phyloP scores from a whole-genome alignment of 345 rosid species.

The Schrenkiella parvula region DNA sequence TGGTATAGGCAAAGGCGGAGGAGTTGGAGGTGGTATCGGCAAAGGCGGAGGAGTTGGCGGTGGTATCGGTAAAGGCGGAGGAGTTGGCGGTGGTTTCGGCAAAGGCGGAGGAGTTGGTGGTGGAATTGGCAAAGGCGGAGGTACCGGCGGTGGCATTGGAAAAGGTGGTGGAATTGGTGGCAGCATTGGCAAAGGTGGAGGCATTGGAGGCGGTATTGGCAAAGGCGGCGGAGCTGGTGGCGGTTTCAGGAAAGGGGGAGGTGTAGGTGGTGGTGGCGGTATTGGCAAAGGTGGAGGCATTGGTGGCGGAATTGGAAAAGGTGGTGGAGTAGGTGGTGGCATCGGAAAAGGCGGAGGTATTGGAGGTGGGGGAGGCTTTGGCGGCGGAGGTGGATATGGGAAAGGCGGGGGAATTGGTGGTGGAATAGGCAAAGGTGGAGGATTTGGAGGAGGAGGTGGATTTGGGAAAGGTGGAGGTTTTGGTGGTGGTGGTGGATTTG shows the following conservation, averaged over 20 bases:
- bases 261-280: background rate
- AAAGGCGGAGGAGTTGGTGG: slow-evolving; percentile 19
- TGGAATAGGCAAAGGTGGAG: slow-evolving; percentile 25
- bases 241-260: background rate
- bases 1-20: background rate
- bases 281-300: slow-evolving; percentile 1
- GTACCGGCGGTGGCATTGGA: background rate
- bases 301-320: background rate
- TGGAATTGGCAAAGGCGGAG: slow-evolving; percentile 15
- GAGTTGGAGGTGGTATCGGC: background rate
- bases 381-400: slow-evolving; percentile 24
- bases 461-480: slow-evolving; percentile 6
- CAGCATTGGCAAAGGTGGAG: background rate
- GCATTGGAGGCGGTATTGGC: background rate
- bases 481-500: slow-evolving; percentile 18
- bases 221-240: background rate
- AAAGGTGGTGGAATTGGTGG: background rate
- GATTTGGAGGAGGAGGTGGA: slow-evolving; percentile 26
- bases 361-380: slow-evolving; percentile 20
- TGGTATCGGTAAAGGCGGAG: slow-evolving; percentile 17
- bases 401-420: slow-evolving; percentile 29
- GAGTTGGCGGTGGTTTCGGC: background rate
- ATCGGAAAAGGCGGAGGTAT: background rate
- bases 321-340: background rate
- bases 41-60: slow-evolving; percentile 3